Conservation (phyloP, 108 stramenopile genomes). For the Nitzschia putrida region DNA sequence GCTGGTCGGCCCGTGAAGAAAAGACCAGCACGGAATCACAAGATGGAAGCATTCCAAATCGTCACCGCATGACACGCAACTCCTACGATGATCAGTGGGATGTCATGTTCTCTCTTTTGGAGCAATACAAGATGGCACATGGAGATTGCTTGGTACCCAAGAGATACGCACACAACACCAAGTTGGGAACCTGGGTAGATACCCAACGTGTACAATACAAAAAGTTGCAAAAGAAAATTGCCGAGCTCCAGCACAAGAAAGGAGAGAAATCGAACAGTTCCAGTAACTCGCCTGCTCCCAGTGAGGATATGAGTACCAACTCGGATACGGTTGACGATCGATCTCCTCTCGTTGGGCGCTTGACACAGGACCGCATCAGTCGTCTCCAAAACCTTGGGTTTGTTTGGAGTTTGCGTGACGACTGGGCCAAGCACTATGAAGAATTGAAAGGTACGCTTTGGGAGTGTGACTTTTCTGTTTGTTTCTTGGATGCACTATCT, state of each 20-base stretch:
- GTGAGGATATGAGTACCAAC: background rate
- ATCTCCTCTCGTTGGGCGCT: conserved; percentile 44
- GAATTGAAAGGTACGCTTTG: conserved; percentile 29
- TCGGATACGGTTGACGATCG: background rate
- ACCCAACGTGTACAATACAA: conserved; percentile 57
- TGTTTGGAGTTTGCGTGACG: conserved; percentile 69
- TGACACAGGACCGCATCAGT: conserved; percentile 61
- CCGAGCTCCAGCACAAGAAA: conserved; percentile 18
- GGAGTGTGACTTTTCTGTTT: background rate
- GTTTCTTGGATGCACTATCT: background rate
- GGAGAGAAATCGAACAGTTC: background rate
- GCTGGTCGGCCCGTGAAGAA: conserved; percentile 52
- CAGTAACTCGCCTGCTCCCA: background rate
- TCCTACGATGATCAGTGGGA: conserved; percentile 65
- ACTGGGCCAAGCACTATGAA: conserved; percentile 62
- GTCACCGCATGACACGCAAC: conserved; percentile 37
- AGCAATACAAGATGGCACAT: conserved; percentile 46
- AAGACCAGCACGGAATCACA: background rate
- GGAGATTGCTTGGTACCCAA: conserved; percentile 69
- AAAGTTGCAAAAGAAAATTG: conserved; percentile 45
- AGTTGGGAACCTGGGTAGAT: conserved; percentile 22
- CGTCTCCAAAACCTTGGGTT: conserved; percentile 66
- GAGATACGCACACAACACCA: conserved; percentile 43
- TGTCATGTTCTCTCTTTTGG: conserved; percentile 37
- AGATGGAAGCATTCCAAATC: background rate